Percentiles rank a stretch among this genome's conserved stretches.
Evolutionary conservation across 305 asterid genomes (phyloP).

Genomic region (Plantago rigida): DNA sequence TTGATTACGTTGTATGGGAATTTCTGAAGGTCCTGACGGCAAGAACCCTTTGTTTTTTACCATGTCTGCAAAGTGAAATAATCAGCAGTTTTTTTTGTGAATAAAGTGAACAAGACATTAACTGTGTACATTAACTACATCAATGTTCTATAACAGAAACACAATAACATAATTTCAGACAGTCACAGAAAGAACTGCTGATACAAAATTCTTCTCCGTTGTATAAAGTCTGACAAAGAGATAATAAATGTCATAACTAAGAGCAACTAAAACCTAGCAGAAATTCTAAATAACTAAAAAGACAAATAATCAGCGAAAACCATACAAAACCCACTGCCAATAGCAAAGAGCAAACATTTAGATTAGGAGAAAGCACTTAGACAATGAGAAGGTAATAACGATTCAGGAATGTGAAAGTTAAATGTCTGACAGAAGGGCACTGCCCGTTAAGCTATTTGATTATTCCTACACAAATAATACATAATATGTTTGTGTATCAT

Average conservation of each 20-base stretch:
- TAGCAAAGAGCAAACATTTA: background rate
- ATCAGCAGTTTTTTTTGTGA: slow-evolving; percentile 3
- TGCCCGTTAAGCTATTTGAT: slow-evolving; percentile 7
- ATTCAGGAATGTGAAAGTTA: slow-evolving; percentile 8
- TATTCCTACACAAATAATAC: background rate
- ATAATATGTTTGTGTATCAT: background rate
- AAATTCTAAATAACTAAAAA: slow-evolving; percentile 1
- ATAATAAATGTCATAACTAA: background rate
- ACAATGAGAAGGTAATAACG: slow-evolving; percentile 1
- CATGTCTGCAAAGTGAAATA: slow-evolving; percentile 56
- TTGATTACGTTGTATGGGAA: slow-evolving; percentile 71
- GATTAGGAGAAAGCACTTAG: background rate
- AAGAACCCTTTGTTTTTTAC: slow-evolving; percentile 96
- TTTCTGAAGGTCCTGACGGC: slow-evolving; percentile 98
- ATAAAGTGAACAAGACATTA: background rate
- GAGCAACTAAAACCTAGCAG: slow-evolving; percentile 1
- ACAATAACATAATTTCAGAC: background rate
- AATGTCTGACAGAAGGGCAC: slow-evolving; percentile 3
- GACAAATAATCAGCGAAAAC: background rate
- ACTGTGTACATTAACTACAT: slow-evolving; percentile 7
- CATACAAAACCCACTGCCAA: background rate
- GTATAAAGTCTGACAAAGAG: background rate
- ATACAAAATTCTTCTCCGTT: slow-evolving; percentile 6
- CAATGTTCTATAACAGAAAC: background rate
- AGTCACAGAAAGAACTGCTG: background rate